phyloP scores from a whole-genome alignment of 1,284 basidiomycete genomes.

The Wallemia ichthyophaga region DNA sequence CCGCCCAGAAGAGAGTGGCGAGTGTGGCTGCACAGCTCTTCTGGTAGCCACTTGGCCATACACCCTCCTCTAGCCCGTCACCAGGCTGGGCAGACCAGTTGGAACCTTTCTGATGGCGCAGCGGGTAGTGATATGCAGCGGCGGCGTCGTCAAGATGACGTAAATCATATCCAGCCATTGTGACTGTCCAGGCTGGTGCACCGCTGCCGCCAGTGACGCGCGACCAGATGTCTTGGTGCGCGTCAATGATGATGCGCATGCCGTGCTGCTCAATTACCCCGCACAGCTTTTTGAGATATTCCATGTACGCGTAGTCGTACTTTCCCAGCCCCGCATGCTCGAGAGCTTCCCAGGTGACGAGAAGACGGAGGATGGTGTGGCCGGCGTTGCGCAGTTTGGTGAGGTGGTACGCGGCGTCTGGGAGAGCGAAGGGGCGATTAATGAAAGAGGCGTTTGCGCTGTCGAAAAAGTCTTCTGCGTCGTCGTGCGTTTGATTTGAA shows the following conservation, averaged over 20 bases:
- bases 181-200: conserved; percentile 15
- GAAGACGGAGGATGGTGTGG: conserved; percentile 7
- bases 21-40: conserved; percentile 15
- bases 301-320: conserved; percentile 15
- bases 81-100: conserved; percentile 8
- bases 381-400: background rate
- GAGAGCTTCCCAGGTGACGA: conserved; percentile 18
- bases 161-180: conserved; percentile 7
- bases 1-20: conserved; percentile 19
- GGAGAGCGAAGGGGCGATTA: background rate
- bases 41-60: conserved; percentile 8
- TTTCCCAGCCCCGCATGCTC: conserved; percentile 14
- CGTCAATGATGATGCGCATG: conserved; percentile 16
- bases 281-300: conserved; percentile 14
- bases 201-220: conserved; percentile 17
- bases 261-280: conserved; percentile 12
- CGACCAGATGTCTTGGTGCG: conserved; percentile 20
- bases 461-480: background rate
- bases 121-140: conserved; percentile 10
- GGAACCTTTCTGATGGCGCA: conserved; percentile 6
- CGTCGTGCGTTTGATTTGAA: no score
- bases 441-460: background rate
- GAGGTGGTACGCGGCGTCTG: background rate
- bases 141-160: conserved; percentile 9
- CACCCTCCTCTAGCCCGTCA: conserved; percentile 2